A percentile compares a stretch with the other conserved stretches of the same genome.
These are phyloP conservation scores for Sistotremastrum niveocremeum DNA, from an alignment of 768 basidiomycete genomes.

Conservation along the genomic window DNA sequence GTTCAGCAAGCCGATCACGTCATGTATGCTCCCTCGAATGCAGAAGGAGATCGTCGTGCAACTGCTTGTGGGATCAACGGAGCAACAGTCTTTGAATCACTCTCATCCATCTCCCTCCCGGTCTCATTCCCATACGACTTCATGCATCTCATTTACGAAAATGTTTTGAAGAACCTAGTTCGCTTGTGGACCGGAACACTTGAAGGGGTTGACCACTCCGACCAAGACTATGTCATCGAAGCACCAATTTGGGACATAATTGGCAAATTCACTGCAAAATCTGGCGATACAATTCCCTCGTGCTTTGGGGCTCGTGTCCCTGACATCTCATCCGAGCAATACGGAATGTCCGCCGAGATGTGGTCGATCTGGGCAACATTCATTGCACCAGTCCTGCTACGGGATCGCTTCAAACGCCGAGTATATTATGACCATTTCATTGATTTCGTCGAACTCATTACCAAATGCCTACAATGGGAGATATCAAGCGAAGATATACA, in stretches of 20 bases:
- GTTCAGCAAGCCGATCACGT: slow-evolving; percentile 14
- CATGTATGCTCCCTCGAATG: slow-evolving; percentile 11
- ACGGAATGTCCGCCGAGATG: slow-evolving; percentile 22
- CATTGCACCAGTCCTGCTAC: slow-evolving; percentile 26
- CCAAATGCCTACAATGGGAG: slow-evolving; percentile 24
- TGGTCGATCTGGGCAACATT: slow-evolving; percentile 27
- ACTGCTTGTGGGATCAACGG: slow-evolving; percentile 23
- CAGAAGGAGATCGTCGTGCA: slow-evolving; percentile 10
- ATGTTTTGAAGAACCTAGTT: slow-evolving; percentile 12
- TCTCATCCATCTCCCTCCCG: slow-evolving; percentile 24
- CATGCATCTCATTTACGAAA: slow-evolving; percentile 27
- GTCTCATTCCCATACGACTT: slow-evolving; percentile 33
- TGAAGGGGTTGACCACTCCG: no score
- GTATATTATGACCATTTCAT: slow-evolving; percentile 31
- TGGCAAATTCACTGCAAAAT: slow-evolving; percentile 15
- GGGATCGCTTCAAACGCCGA: slow-evolving; percentile 15
- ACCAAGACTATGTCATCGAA: slow-evolving; percentile 17
- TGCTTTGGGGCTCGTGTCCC: slow-evolving; percentile 23
- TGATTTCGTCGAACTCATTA: slow-evolving; percentile 23
- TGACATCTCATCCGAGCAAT: slow-evolving; percentile 17
- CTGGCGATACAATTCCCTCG: slow-evolving; percentile 25
- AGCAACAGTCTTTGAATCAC: slow-evolving; percentile 16
- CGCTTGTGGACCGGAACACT: slow-evolving; percentile 14
- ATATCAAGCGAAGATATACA: slow-evolving; percentile 16
- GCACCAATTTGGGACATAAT: slow-evolving; percentile 28